Base-by-base conservation (phyloP, 2,329 filamentous ascomycete species). In the Lecanicillium sp. region DNA sequence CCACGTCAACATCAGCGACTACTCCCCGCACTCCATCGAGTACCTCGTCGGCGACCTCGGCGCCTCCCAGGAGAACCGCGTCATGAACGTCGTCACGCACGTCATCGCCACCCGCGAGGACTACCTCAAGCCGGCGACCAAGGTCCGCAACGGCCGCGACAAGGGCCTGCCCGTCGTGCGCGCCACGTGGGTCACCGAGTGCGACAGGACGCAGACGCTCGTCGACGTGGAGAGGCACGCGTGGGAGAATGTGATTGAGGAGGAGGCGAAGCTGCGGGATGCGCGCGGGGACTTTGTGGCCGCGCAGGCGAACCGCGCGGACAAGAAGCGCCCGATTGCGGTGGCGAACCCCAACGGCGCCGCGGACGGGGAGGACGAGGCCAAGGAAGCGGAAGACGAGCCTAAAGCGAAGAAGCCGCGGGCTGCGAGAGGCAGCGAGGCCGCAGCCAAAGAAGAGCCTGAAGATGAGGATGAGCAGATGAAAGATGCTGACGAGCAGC, bases 131-230 rank as follows among this genome's bases (percentile, higher is more conserved):
- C 62, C 63, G 1, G 72, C 73, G 0, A 59, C 65, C 36, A 84
- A 84, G 57, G 73, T 78, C 54, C 67, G 67, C 55, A 62, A 74
- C 14, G 77, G 72, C 4, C 60, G 67, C 9, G 55, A 67, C 11
- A 67, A 72, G 27, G 67, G 61, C 17, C 64, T 84, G 11, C 71
- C 71, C 3, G 71, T 87, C 38, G 73, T 88, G 21, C 70, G 64
- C 9, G 61, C 83, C 0, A 65, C 76, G 12, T 89, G 85, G 85
- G 65, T 83, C n/a, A 53, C 76, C 2, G 73, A 81, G n/a, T 81
- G 73, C 19, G 65, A 75, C 30, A 50, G 53, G 9, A 49, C 60
- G 32, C 54, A 57, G 20, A 55, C 53, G 41, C 54, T 55, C 36
- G 52, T 62, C 11, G 51, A 53, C 17, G 54, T 51, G 2, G 56